Base-by-base conservation (phyloP, 2,329 filamentous ascomycete genomes). In the Diaporthe sp. region DNA sequence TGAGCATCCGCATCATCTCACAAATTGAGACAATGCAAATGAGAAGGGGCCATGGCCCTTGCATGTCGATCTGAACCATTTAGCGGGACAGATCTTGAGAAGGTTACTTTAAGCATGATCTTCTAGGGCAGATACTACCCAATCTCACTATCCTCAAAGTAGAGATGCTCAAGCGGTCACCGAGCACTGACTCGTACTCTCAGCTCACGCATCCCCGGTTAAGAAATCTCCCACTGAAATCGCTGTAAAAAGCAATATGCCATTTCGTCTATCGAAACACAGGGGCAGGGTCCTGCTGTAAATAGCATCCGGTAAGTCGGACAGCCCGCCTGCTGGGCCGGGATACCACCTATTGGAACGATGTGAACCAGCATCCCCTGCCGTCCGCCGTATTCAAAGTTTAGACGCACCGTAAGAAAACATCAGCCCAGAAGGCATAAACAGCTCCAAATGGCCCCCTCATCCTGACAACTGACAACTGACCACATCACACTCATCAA, bases 191-290 rank as follows among this genome's bases (percentile, higher is more conserved):
- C 45, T 67, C 64, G 64, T 28, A 67, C 40, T 19, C n/a, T 35
- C 61, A 67, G 42, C 42, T 50, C 42, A 50, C 10, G 4, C 28
- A 4, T 7, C 13, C 28, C 22, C 42, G 61, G 28, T 1, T 67
- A 52, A 25, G 42, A 19, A 50, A 25, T 38, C 42, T 35, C 28
- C 61, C 61, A 52, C 61, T 28, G 28, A 5, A 35, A 19, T 67
- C 22, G 45, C 45, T 38, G 42, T 17, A 28, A 67, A 28, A 35
- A 52, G 45, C 61, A 52, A 52, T 67, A 67, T 52, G 45, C 45
- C 61, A 52, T 67, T 52, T 67, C 61, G 61, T 67, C 61, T 67
- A 67, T 52, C 45, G 61, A 67, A 67, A 67, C 61, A 67, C 61
- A 52, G 61, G 61, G 61, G 61, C 64, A 67, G 30, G 64, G 45